A percentile compares a stretch with the other conserved stretches of the same genome.
Evolutionary conservation across 495 filamentous ascomycete species (phyloP).

Genomic region (Penicillium goetzii): DNA sequence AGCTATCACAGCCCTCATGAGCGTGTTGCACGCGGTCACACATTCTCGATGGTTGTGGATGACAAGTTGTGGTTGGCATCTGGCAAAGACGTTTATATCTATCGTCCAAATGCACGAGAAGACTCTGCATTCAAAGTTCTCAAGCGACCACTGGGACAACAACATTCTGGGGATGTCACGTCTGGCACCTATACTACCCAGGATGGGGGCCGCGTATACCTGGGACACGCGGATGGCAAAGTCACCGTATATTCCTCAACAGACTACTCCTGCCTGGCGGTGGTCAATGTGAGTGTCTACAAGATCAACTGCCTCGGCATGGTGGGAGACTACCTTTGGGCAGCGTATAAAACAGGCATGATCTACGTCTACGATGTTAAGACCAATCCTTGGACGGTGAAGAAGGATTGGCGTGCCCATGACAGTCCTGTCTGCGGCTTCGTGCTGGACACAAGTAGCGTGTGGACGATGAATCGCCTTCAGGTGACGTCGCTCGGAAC

Average conservation of each 20-base stretch:
- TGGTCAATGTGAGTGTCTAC: constrained; percentile 87
- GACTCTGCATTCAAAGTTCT: constrained; percentile 72
- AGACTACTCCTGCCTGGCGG: constrained; percentile 72
- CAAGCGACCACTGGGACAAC: constrained; percentile 65
- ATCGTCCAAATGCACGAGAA: constrained; percentile 69
- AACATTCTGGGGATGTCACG: constrained; percentile 81
- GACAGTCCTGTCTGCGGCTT: constrained; percentile 78
- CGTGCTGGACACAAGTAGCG: constrained; percentile 75
- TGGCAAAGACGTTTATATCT: constrained; percentile 86
- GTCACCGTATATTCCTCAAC: constrained; percentile 83
- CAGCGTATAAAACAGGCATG: constrained; percentile 93
- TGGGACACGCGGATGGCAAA: constrained; percentile 93
- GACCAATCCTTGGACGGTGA: constrained; percentile 80
- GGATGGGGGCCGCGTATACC: constrained; percentile 80
- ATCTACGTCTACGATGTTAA: constrained; percentile 88
- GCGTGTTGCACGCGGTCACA: constrained; percentile 80
- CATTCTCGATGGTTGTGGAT: constrained; percentile 80
- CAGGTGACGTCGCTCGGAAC: constrained; percentile 89
- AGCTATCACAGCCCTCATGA: constrained; percentile 62
- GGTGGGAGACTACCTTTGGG: constrained; percentile 86
- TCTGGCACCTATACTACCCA: constrained; percentile 75
- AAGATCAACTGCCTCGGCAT: constrained; percentile 90
- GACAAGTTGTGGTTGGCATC: constrained; percentile 85
- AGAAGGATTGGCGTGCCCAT: constrained; percentile 95
- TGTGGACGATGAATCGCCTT: constrained; percentile 82